Evolutionary conservation across 163 green algal genomes (phyloP).

Genomic region (Dunaliella salina): DNA sequence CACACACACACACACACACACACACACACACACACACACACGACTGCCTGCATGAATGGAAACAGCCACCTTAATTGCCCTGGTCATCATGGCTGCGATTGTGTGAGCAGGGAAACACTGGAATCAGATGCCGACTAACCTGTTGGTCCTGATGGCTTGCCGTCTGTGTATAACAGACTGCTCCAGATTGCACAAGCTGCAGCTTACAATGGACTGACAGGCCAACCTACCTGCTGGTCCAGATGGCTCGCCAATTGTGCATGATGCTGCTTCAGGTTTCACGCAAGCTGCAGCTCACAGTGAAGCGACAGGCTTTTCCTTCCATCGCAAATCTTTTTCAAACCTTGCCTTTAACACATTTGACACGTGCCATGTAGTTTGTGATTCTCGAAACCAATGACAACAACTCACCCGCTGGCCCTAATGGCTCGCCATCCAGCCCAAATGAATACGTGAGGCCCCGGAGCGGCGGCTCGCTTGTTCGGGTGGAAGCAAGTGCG

Average conservation of each 20-base stretch:
- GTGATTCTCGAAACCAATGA: too few relatives aligned
- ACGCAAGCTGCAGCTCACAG: too few relatives aligned
- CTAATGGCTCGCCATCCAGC: constrained; percentile 1
- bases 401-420: not conserved
- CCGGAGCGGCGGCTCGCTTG: not conserved
- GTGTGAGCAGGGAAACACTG: not conserved
- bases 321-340: too few relatives aligned
- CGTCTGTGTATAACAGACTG: constrained; percentile 43
- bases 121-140: too few relatives aligned
- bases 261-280: too few relatives aligned
- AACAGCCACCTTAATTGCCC: not conserved
- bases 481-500: not conserved
- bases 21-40: not conserved
- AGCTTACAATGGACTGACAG: not conserved
- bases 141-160: constrained; percentile 36
- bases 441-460: constrained; percentile 1
- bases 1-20: constrained; percentile 2
- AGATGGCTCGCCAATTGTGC: not conserved
- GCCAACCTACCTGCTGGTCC: not conserved
- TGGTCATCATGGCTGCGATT: not conserved
- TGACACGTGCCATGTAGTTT: too few relatives aligned
- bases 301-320: too few relatives aligned
- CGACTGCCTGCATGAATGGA: not conserved
- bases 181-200: constrained; percentile 12
- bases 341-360: too few relatives aligned